Evolutionary conservation across 352 stramenopile species (phyloP), one percentile per base, ranked within the genome.

Genomic region (Bremia lactucae): DNA sequence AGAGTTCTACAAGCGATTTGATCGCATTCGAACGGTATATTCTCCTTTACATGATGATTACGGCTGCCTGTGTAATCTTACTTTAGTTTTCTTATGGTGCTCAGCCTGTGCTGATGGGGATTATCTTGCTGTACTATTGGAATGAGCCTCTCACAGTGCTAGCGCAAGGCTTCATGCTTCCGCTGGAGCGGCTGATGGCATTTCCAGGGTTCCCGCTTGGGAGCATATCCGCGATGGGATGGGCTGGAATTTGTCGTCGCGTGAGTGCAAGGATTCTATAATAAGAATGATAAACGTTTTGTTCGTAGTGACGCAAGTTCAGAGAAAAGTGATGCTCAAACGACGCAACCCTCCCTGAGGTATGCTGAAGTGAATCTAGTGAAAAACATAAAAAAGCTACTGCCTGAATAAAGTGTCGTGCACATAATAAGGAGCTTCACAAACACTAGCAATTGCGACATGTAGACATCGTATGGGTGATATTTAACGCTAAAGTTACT

Each of bases 201-300:
- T 79, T 89, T 35, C 79, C 79, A 11, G 72, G 69, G 31, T 92
- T 92, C 45, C 73, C 76, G 10, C 52, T 87, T 15, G 79, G 79
- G 10, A 51, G 72, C 22, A 58, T 92, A 42, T 92, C 79, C 2
- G 79, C 79, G 5, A 62, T 87, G 20, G 76, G 74, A 9, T 92
- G 79, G 79, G 72, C 59, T 28, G 62, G 64, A 26, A 65, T 92
- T 33, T 92, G 79, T 45, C 69, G 71, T 59, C 79, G 79, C 36
- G 76, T 88, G 13, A 75, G 64, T 26, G 54, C 63, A 29, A 87
- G 87, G 52, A 36, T 91, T 7, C 38, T 91, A 3, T 31, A n/a
- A 51, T 25, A 20, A 33, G 14, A 33, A n/a, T 18, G 14, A 15
- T 10, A 33, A 33, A 13, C 28, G 7, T 33, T 33, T 16, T 33